Base-by-base conservation (phyloP, 2,329 filamentous ascomycete genomes). In the Pseudocercospora macadamiae region DNA sequence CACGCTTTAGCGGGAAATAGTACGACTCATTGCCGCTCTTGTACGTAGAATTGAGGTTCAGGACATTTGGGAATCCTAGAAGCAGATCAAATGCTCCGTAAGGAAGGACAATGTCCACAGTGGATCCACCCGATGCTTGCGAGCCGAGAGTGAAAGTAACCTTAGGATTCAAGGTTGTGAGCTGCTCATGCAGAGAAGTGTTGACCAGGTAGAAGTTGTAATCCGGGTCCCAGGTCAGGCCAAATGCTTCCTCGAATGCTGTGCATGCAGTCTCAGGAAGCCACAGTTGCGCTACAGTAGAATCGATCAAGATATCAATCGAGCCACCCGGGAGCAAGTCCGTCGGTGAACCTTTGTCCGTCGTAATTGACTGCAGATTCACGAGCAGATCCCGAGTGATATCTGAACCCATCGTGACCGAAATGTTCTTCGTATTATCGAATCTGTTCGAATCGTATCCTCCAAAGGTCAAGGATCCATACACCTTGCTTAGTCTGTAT, bases 241-340 rank as follows among this genome's bases (percentile, higher is more conserved):
- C 68, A 55, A 76, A 76, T 3, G 70, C 69, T 18, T 66, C 30
- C 57, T 75, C 74, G 57, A 76, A 76, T 6, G 68, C 68, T 18
- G 62, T 53, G 64, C 73, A 75, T 9, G 71, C 68, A 2, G 71
- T 67, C 26, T 79, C 71, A 0, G 87, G 87, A 3, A 89, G 77
- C 82, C 84, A 89, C 3, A 89, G 74, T 63, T 84, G 86, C 1
- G 86, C 83, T 1, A 86, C 84, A 0, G 85, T 84, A 60, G 83
- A 86, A 69, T 90, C 87, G 56, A 90, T 82, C 54, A 84, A 67
- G 19, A 83, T 83, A 12, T 64, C 64, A 10, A 74, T 71, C 2
- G 61, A 51, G 6, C 71, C 68, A 39, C 68, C 66, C 0, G 69
- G 69, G 1, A 72, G 57, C 10, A 73, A 61, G 45, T 66, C 63